Conservation (phyloP, 1,284 basidiomycete species). For the Naganishia sp. region DNA sequence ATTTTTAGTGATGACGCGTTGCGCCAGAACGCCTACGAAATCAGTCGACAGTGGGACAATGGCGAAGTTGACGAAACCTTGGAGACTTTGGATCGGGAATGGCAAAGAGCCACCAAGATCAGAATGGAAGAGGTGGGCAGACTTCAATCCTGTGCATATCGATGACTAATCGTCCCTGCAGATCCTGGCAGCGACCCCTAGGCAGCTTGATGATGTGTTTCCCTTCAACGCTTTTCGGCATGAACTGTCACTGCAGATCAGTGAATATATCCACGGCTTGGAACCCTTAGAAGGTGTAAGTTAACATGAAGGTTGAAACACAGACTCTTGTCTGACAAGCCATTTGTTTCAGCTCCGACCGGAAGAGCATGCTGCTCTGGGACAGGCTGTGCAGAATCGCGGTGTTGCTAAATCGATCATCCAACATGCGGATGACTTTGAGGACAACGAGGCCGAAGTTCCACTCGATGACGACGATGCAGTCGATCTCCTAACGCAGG, state of each 20-base stretch:
- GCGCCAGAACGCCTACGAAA: constrained; percentile 1
- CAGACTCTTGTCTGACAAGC: too few relatives aligned
- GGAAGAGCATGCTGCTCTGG: constrained; percentile 8
- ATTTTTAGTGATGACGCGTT: constrained; percentile 17
- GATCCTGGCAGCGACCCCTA: constrained; percentile 8
- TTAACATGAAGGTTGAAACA: too few relatives aligned
- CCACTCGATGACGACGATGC: constrained; percentile 12
- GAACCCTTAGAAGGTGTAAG: constrained; percentile 25
- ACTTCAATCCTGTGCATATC: neutral
- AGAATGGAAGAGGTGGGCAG: constrained; percentile 5
- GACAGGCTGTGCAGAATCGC: neutral
- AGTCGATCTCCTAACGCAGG: constrained; percentile 20
- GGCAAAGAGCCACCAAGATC: constrained; percentile 12
- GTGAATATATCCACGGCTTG: neutral
- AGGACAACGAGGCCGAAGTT: neutral
- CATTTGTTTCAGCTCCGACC: constrained; percentile 1
- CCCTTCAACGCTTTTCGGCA: constrained; percentile 22
- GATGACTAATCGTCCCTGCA: neutral
- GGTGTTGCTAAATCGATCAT: neutral
- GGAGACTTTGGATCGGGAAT: constrained; percentile 16
- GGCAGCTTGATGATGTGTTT: constrained; percentile 12
- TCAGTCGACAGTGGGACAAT: neutral
- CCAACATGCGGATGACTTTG: neutral
- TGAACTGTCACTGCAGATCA: constrained; percentile 9
- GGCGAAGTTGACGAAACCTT: constrained; percentile 12